These are phyloP conservation scores for Gossypium schwendimanii DNA, from an alignment of 441 rosid genomes.

Conservation along the genomic window DNA sequence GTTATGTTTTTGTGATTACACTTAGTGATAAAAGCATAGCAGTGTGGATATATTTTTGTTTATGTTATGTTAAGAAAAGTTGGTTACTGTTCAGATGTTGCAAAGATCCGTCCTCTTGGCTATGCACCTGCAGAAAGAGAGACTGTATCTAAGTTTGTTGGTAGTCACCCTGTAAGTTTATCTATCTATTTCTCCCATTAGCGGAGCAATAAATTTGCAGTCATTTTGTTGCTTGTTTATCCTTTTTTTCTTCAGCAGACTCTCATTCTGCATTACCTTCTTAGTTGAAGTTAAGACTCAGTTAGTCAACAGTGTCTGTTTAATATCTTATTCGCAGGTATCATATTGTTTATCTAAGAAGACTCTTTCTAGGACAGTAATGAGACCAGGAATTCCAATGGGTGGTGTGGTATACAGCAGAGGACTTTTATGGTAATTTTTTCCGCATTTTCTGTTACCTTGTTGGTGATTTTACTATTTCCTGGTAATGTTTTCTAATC, in stretches of 20 bases:
- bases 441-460: not conserved
- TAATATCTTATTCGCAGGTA: conserved; percentile 30
- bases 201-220: not conserved
- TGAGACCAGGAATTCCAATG: conserved; percentile 29
- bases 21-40: not conserved
- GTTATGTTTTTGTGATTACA: not conserved
- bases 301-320: conserved; percentile 6
- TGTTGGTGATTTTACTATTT: not conserved
- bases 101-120: conserved; percentile 25
- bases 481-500: not conserved
- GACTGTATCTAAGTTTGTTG: conserved; percentile 26
- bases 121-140: conserved; percentile 26
- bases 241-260: not conserved
- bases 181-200: not conserved
- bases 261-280: not conserved
- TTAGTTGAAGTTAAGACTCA: conserved; percentile 5
- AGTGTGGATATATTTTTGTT: not conserved
- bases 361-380: conserved; percentile 24
- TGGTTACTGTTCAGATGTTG: conserved; percentile 37
- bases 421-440: conserved; percentile 32
- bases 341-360: conserved; percentile 28
- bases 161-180: conserved; percentile 38
- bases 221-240: not conserved
- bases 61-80: not conserved
- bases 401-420: conserved; percentile 23